Conservation (phyloP, 2,329 filamentous ascomycete genomes). For the Penicillium nordicum region DNA sequence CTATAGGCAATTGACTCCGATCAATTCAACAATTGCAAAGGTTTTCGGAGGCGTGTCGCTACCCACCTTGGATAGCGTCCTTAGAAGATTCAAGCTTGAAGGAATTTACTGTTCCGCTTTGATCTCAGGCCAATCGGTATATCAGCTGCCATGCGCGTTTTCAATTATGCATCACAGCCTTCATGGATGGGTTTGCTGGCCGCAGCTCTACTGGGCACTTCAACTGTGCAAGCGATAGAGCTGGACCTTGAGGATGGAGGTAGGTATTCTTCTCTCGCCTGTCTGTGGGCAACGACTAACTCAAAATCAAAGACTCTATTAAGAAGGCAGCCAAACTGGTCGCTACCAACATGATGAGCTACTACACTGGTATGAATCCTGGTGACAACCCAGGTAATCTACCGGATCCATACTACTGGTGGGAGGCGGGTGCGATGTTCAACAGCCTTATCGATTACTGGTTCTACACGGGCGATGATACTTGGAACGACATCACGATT, state of each 20-base stretch:
- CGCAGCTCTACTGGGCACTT: conserved; percentile 14
- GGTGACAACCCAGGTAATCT: conserved; percentile 52
- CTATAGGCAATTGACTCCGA: too few species aligned
- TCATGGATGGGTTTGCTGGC: conserved; percentile 21
- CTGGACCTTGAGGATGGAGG: conserved; percentile 16
- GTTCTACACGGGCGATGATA: conserved; percentile 42
- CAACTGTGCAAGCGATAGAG: conserved; percentile 14
- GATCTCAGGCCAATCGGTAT: not conserved
- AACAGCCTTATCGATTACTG: conserved; percentile 42
- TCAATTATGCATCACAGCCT: conserved; percentile 2
- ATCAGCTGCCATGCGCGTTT: conserved; percentile 12
- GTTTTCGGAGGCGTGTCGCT: not conserved
- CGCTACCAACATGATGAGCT: conserved; percentile 50
- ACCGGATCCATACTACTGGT: conserved; percentile 48
- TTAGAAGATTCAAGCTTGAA: not conserved
- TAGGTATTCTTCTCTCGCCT: not conserved
- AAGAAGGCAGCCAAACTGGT: conserved; percentile 45
- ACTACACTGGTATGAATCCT: conserved; percentile 49
- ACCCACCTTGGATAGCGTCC: not conserved
- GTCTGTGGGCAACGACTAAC: not conserved
- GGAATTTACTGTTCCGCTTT: not conserved
- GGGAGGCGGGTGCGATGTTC: conserved; percentile 46
- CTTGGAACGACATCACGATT: conserved; percentile 38
- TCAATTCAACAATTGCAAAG: not conserved
- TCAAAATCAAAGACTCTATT: conserved; percentile 42